Evolutionary conservation across 2,329 filamentous ascomycete genomes (phyloP).

Genomic region (Dryadomyces quercus-mongolicae): DNA sequence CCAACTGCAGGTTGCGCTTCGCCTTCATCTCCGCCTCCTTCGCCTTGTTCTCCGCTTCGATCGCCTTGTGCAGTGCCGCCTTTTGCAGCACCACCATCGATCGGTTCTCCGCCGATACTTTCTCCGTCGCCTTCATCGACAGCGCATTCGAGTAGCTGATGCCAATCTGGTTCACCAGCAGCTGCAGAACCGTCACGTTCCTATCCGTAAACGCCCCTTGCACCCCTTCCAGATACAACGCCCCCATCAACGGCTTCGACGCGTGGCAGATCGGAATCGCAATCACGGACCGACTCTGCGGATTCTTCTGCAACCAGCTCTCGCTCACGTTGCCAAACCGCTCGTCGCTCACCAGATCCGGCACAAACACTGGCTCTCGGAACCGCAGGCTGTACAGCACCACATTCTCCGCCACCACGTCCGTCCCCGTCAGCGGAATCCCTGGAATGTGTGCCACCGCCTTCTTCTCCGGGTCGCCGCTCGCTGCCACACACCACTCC

Average conservation of each 20-base stretch:
- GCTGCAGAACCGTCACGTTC: slow-evolving; percentile 51
- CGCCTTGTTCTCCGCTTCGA: slow-evolving; percentile 62
- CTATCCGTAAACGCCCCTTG: slow-evolving; percentile 68
- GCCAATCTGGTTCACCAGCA: slow-evolving; percentile 68
- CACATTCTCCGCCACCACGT: slow-evolving; percentile 63
- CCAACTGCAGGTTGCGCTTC: slow-evolving; percentile 65
- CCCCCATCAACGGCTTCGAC: slow-evolving; percentile 56
- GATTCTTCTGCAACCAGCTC: slow-evolving; percentile 55
- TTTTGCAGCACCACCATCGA: slow-evolving; percentile 71
- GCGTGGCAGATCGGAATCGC: slow-evolving; percentile 70
- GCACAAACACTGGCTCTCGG: slow-evolving; percentile 61
- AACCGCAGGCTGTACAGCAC: slow-evolving; percentile 68
- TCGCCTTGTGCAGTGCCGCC: slow-evolving; percentile 57
- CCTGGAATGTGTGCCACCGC: slow-evolving; percentile 55
- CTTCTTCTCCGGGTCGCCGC: slow-evolving; percentile 57
- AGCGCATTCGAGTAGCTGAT: slow-evolving; percentile 59
- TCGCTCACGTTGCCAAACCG: slow-evolving; percentile 65
- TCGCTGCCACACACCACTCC: slow-evolving; percentile 63
- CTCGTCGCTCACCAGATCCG: slow-evolving; percentile 63
- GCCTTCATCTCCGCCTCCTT: slow-evolving; percentile 67
- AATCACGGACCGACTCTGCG: slow-evolving; percentile 61
- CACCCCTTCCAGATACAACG: slow-evolving; percentile 63
- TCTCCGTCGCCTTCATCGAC: slow-evolving; percentile 59
- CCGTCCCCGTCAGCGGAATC: slow-evolving; percentile 51
- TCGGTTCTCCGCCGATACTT: slow-evolving; percentile 65